Conservation (phyloP, 768 basidiomycete genomes). For the Cubamyces lactineus region DNA sequence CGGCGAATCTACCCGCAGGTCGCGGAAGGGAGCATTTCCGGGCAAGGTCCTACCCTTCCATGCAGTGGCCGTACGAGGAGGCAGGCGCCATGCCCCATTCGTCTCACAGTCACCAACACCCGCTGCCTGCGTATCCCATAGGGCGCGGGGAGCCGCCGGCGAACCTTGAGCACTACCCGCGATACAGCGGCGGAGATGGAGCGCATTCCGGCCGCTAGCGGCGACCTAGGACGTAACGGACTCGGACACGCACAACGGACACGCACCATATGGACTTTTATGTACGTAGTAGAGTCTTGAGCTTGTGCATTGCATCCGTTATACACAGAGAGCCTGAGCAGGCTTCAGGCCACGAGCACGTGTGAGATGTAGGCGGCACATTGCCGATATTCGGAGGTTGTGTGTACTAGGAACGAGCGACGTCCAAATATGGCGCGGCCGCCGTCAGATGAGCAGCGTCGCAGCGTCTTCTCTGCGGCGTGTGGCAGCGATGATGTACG, state of each 20-base stretch:
- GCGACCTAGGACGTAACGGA: slow-evolving; percentile 19
- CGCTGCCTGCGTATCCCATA: slow-evolving; percentile 12
- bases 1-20: slow-evolving; percentile 26
- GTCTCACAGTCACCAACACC: slow-evolving; percentile 13
- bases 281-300: neutral
- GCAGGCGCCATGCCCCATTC: slow-evolving; percentile 24
- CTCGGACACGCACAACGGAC: slow-evolving; percentile 10
- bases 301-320: no score
- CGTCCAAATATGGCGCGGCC: slow-evolving; percentile 7
- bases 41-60: slow-evolving; percentile 30
- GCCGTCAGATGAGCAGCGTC: slow-evolving; percentile 9
- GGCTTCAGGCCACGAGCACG: slow-evolving; percentile 11
- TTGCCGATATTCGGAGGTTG: neutral
- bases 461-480: slow-evolving; percentile 6
- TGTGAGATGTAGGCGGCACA: slow-evolving; percentile 9
- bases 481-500: slow-evolving; percentile 20
- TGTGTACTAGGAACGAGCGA: slow-evolving; percentile 4
- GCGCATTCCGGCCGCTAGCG: slow-evolving; percentile 22
- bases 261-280: slow-evolving; percentile 21
- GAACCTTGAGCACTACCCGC: slow-evolving; percentile 14
- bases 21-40: slow-evolving; percentile 30
- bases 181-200: slow-evolving; percentile 23
- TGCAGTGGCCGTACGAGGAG: slow-evolving; percentile 28
- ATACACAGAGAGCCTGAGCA: slow-evolving; percentile 14
- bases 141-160: slow-evolving; percentile 16